phyloP scores from a whole-genome alignment of 768 basidiomycete species.

The Boletellus emodensis region DNA sequence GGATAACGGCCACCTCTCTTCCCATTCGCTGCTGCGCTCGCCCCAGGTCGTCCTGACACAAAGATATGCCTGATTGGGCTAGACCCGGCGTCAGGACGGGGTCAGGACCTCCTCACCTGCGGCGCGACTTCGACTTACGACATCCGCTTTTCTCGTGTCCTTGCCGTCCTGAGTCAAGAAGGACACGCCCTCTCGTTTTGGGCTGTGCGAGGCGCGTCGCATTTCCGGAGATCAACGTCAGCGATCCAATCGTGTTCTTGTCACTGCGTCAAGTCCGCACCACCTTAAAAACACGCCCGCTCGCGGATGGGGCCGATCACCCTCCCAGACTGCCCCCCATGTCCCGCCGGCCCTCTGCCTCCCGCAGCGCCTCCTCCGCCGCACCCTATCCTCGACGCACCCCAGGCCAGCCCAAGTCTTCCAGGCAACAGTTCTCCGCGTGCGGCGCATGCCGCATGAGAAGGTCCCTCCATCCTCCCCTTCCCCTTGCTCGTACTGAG shows the following conservation, averaged over 20 bases:
- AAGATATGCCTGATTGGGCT: constrained; percentile 8
- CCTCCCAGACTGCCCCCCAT: constrained; percentile 32
- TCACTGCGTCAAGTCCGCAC: constrained; percentile 18
- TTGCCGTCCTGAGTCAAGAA: constrained; percentile 20
- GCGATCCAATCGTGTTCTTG: constrained; percentile 15
- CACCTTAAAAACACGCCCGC: constrained; percentile 16
- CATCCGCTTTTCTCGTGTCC: constrained; percentile 35
- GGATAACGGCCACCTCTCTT: constrained; percentile 19
- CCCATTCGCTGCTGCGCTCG: constrained; percentile 2
- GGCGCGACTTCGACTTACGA: constrained; percentile 33
- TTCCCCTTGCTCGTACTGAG: constrained; percentile 2
- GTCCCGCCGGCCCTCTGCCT: constrained; percentile 52
- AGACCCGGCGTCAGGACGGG: constrained; percentile 13
- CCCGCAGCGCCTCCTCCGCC: constrained; percentile 26
- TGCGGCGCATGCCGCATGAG: constrained; percentile 92
- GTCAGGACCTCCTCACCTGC: constrained; percentile 23
- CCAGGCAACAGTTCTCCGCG: constrained; percentile 84
- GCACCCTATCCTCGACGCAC: constrained; percentile 45
- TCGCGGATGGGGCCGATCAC: constrained; percentile 19
- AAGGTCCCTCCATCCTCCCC: constrained; percentile 41
- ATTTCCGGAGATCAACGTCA: constrained; percentile 31
- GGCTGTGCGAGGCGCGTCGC: constrained; percentile 24
- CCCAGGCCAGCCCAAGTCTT: constrained; percentile 65
- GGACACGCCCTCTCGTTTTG: constrained; percentile 6
- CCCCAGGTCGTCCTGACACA: no score